Percentiles rank a stretch among this genome's conserved stretches.
phyloP scores from a whole-genome alignment of 345 rosid species.

The Microcos paniculata region DNA sequence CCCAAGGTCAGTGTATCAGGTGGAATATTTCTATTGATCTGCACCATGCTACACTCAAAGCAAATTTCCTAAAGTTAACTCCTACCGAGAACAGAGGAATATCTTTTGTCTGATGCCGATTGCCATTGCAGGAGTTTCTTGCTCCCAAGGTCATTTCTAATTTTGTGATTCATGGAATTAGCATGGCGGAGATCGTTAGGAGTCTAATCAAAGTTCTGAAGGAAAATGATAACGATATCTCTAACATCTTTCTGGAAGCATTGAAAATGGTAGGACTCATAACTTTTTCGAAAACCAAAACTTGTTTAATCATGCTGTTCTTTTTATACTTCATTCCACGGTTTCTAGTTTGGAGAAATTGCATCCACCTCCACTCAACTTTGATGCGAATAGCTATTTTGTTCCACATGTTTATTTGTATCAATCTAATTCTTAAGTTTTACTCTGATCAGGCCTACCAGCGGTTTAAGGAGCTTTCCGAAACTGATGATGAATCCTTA shows the following conservation, averaged over 20 bases:
- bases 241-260: conserved; percentile 63
- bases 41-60: no score
- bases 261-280: conserved; percentile 56
- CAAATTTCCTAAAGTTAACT: background rate
- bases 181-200: conserved; percentile 72
- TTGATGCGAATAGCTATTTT: background rate
- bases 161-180: conserved; percentile 78
- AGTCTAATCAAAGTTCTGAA: conserved; percentile 67
- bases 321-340: background rate
- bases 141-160: conserved; percentile 83
- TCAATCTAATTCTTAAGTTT: background rate
- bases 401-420: background rate
- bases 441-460: conserved; percentile 49
- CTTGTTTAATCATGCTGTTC: background rate
- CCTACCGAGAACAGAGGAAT: no score
- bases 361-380: no score
- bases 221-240: conserved; percentile 65
- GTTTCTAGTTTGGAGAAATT: no score
- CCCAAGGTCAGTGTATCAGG: conserved; percentile 49
- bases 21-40: background rate
- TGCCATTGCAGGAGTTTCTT: conserved; percentile 65
- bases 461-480: conserved; percentile 51
- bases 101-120: background rate
- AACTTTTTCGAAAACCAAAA: background rate
- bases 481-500: conserved; percentile 48